phyloP scores from a whole-genome alignment of 306 rosid genomes.

The Hippophae tibetana region DNA sequence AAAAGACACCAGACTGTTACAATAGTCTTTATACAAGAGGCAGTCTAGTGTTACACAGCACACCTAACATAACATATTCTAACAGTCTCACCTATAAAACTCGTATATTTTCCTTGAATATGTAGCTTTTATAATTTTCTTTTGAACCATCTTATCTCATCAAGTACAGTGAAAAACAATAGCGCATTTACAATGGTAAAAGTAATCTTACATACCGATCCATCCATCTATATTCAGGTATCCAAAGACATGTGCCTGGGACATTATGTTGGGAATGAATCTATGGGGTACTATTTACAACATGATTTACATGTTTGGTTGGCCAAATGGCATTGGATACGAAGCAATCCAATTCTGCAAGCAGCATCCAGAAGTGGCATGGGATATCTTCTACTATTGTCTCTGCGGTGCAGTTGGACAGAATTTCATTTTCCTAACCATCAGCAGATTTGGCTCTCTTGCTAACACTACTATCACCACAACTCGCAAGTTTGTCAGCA shows the following conservation, averaged over 20 bases:
- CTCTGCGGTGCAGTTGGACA: slow-evolving; percentile 98
- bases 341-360: slow-evolving; percentile 78
- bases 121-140: too few species aligned
- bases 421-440: slow-evolving; percentile 91
- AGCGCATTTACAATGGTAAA: not conserved
- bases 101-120: too few species aligned
- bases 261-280: slow-evolving; percentile 94
- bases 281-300: slow-evolving; percentile 96
- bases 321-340: slow-evolving; percentile 67
- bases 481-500: slow-evolving; percentile 95
- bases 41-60: too few species aligned
- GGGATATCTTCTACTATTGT: slow-evolving; percentile 82
- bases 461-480: slow-evolving; percentile 96
- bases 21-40: too few species aligned
- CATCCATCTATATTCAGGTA: slow-evolving; percentile 43
- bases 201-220: slow-evolving; percentile 1
- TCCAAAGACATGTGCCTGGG: slow-evolving; percentile 96
- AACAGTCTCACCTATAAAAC: too few species aligned
- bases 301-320: slow-evolving; percentile 80
- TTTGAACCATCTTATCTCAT: too few species aligned
- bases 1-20: too few species aligned
- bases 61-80: too few species aligned
- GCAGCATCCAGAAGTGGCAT: slow-evolving; percentile 84
- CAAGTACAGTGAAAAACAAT: not conserved
- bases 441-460: slow-evolving; percentile 86